Percentiles rank a stretch among this genome's conserved stretches.
Conservation (phyloP, 495 filamentous ascomycete species). For the Collariella sp. region DNA sequence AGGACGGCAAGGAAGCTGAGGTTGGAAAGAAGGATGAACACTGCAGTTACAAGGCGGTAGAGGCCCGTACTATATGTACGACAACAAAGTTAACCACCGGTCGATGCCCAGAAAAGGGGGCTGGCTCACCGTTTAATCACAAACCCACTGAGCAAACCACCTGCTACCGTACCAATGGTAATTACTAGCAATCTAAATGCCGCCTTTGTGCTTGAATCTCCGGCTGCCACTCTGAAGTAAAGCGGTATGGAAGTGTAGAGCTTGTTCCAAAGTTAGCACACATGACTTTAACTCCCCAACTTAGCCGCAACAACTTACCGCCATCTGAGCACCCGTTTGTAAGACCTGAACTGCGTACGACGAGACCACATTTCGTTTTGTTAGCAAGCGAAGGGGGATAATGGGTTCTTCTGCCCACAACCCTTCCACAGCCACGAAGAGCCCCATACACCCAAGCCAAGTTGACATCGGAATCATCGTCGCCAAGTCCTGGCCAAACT, state of each 20-base stretch:
- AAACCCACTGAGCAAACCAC: conserved; percentile 6
- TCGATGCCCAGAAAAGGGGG: too few relatives aligned
- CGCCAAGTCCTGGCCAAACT: not conserved
- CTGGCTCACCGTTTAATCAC: conserved; percentile 6
- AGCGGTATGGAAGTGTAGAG: conserved; percentile 8
- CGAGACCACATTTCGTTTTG: conserved; percentile 1
- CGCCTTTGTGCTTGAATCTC: not conserved
- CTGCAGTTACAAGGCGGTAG: conserved; percentile 4
- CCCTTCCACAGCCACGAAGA: conserved; percentile 4
- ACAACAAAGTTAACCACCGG: not conserved
- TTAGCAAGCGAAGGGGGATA: not conserved
- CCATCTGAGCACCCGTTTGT: conserved; percentile 12
- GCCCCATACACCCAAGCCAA: conserved; percentile 4
- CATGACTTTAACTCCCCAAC: too few relatives aligned
- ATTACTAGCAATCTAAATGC: conserved; percentile 5
- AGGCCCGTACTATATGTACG: not conserved
- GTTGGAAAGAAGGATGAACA: not conserved
- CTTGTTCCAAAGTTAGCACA: too few relatives aligned
- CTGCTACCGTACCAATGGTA: conserved; percentile 7
- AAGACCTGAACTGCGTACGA: conserved; percentile 12
- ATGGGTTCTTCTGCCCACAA: conserved; percentile 12
- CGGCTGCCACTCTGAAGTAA: conserved; percentile 6
- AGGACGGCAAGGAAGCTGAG: conserved; percentile 8
- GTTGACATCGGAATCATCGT: not conserved
- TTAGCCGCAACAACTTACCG: too few relatives aligned